A percentile compares a stretch with the other conserved stretches of the same genome.
Conservation (phyloP, 192 early-diverging fungal species). For the Gonapodya sp. region DNA sequence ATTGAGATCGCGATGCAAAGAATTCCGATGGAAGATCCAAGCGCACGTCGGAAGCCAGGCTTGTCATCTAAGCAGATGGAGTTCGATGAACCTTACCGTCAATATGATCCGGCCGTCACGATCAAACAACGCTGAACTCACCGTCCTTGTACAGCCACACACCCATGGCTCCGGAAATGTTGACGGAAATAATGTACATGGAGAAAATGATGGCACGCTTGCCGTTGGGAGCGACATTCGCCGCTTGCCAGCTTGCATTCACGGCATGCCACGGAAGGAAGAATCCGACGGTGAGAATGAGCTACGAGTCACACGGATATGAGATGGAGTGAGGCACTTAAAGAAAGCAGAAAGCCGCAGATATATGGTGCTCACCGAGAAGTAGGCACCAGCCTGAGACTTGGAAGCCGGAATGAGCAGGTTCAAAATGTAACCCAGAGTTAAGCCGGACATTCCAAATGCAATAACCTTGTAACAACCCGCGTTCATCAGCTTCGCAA, state of each 20-base stretch:
- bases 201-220: slow-evolving; percentile 30
- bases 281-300: slow-evolving; percentile 2
- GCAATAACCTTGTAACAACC: slow-evolving; percentile 26
- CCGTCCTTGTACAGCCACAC: slow-evolving; percentile 22
- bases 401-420: slow-evolving; percentile 18
- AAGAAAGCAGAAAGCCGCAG: too few relatives aligned
- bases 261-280: slow-evolving; percentile 10
- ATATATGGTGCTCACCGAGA: too few relatives aligned
- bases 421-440: slow-evolving; percentile 25
- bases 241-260: slow-evolving; percentile 29
- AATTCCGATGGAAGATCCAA: slow-evolving; percentile 35
- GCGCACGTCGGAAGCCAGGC: slow-evolving; percentile 39
- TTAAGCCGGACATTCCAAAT: slow-evolving; percentile 30
- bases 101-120: too few relatives aligned
- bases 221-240: slow-evolving; percentile 25
- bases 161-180: slow-evolving; percentile 23
- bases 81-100: too few relatives aligned
- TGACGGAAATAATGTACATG: slow-evolving; percentile 37
- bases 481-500: slow-evolving; percentile 16
- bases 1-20: slow-evolving; percentile 21
- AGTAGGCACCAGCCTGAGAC: slow-evolving; percentile 18
- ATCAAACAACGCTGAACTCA: neutral
- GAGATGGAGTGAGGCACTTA: too few relatives aligned
- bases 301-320: too few relatives aligned
- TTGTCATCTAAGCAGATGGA: slow-evolving; percentile 21